Evolutionary conservation across 805 yeast species (phyloP), one percentile per base, ranked within the genome.

Genomic region (Aciculoconidium aculeatum): DNA sequence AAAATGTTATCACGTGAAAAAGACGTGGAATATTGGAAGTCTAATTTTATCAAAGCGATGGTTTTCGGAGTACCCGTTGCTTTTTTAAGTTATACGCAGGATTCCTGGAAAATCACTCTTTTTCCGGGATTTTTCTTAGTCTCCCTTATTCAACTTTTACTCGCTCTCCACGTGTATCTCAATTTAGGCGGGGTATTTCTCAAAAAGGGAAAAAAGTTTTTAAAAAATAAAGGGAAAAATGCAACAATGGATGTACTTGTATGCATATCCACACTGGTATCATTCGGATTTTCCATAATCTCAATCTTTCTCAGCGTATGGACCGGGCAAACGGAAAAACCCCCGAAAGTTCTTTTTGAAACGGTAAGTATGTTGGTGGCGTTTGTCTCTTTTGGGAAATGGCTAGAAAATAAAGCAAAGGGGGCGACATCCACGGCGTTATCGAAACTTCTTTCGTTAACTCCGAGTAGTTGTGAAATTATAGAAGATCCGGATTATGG

Each of bases 201-300:
- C 54, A 58, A 54, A 27, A 79, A 84, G 32, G 73, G 92, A 6
- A 67, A 57, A 48, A 70, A 69, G 19, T 79, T 95, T 5, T 35
- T 87, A 13, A 64, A 64, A 30, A 87, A 83, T 45, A 70, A 77
- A 5, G 60, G 74, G n/a, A 45, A 35, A 14, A 55, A 50, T 32
- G 77, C 84, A 14, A 86, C 90, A 6, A 94, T 92, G 98, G 98
- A 92, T 55, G 82, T 90, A 2, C 65, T 92, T 36, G 87, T 92
- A 20, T 77, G 82, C 30, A 65, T 83, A 12, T 85, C 96, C 3
- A 87, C 96, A 0, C 58, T 79, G 27, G 75, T 82, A 13, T 84
- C 96, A 4, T 92, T 75, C 48, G 27, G 63, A 4, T 90, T 84
- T 45, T 87, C 96, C 1, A 50, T 81, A 1, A 51, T 75, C 15